Percentiles rank a stretch among this genome's conserved stretches.
These are phyloP conservation scores for Comarum palustre DNA, from an alignment of 306 rosid species.

Conservation along the genomic window DNA sequence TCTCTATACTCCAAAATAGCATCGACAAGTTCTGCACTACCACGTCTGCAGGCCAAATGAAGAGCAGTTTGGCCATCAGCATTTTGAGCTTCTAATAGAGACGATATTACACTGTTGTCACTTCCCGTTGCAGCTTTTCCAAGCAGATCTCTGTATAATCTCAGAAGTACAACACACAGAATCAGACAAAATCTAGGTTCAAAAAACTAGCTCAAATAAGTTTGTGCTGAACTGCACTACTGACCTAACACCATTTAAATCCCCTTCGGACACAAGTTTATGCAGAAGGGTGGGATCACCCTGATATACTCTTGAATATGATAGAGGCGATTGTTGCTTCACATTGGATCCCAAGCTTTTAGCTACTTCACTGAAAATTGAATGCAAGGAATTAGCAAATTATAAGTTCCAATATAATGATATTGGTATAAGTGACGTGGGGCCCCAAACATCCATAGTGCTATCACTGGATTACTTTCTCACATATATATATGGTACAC, in stretches of 20 bases:
- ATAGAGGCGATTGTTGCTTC: conserved; percentile 51
- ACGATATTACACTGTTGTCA: conserved; percentile 49
- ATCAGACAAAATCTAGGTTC: conserved; percentile 14
- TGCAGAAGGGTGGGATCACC: conserved; percentile 62
- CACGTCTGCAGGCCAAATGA: conserved; percentile 95
- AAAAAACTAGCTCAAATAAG: conserved; percentile 24
- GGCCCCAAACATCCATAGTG: not conserved
- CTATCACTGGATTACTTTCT: not conserved
- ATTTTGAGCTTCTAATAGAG: conserved; percentile 80
- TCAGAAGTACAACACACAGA: conserved; percentile 23
- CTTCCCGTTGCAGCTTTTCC: conserved; percentile 61
- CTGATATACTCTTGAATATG: conserved; percentile 57
- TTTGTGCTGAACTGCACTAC: conserved; percentile 30
- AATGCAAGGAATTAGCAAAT: conserved; percentile 14
- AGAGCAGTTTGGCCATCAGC: conserved; percentile 96
- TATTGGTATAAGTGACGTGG: conserved; percentile 11
- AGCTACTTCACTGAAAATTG: conserved; percentile 52
- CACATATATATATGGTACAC: not conserved
- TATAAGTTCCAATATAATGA: conserved; percentile 17
- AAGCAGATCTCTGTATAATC: conserved; percentile 67
- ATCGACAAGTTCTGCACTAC: conserved; percentile 83
- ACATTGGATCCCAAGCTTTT: conserved; percentile 59
- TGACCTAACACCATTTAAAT: conserved; percentile 76
- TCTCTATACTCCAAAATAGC: conserved; percentile 74
- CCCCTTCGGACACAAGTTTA: conserved; percentile 84